Conservation (phyloP, 2,329 filamentous ascomycete genomes). For the Diaporthe amygdali region DNA sequence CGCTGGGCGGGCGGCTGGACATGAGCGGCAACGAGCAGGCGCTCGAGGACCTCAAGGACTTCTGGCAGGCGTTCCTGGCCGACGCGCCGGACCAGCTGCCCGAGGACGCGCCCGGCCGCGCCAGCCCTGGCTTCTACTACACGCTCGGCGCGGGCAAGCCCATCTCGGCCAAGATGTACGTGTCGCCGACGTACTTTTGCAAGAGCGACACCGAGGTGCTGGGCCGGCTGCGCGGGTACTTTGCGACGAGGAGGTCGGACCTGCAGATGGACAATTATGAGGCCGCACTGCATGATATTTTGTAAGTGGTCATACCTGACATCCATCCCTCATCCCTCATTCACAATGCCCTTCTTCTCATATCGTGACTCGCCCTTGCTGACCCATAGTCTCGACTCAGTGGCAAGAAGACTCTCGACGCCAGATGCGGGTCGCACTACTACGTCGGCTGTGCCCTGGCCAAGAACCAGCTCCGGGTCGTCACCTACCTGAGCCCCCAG, state of each 20-base stretch:
- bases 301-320: conserved; percentile 7
- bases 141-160: conserved; percentile 30
- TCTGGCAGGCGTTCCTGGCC: conserved; percentile 31
- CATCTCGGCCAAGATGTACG: conserved; percentile 30
- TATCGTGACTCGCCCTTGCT: no score
- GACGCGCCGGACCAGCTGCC: conserved; percentile 30
- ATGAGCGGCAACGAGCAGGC: conserved; percentile 24
- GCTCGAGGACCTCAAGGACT: conserved; percentile 28
- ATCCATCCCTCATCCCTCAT: no score
- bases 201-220: conserved; percentile 32
- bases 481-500: conserved; percentile 17
- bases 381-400: background rate
- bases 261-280: conserved; percentile 31
- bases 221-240: conserved; percentile 27
- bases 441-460: conserved; percentile 14
- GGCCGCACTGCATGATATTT: conserved; percentile 27
- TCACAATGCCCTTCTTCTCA: rapidly evolving
- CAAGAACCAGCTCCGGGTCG: conserved; percentile 16
- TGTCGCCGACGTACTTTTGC: conserved; percentile 30
- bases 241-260: conserved; percentile 26
- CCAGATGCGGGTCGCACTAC: conserved; percentile 12
- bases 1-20: conserved; percentile 29
- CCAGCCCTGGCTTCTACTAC: conserved; percentile 33
- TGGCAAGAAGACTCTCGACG: conserved; percentile 10
- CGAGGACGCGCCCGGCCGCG: conserved; percentile 26